Evolutionary conservation across 805 yeast species (phyloP).

Genomic region (Candida multigemmis): DNA sequence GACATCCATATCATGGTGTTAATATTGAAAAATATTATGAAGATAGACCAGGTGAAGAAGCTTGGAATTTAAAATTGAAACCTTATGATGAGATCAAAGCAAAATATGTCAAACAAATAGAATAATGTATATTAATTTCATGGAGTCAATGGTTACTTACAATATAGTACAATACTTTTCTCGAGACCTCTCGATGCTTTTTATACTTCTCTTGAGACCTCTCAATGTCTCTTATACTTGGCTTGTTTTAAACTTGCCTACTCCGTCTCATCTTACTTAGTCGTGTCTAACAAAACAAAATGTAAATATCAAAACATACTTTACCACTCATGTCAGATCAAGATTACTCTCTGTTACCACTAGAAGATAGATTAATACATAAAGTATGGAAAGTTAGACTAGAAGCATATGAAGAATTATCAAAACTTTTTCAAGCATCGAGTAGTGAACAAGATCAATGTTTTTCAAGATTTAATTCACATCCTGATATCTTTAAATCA

Average conservation of each 20-base stretch:
- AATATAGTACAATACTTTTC: too few species aligned
- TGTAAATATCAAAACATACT: conserved; percentile 1
- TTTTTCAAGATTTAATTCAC: conserved; percentile 39
- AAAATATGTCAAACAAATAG: conserved; percentile 17
- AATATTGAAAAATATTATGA: conserved; percentile 54
- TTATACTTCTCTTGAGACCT: too few species aligned
- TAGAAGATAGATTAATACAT: conserved; percentile 58
- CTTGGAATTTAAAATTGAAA: conserved; percentile 45
- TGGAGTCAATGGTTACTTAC: conserved; percentile 1
- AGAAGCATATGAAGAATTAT: conserved; percentile 66
- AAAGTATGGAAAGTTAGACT: conserved; percentile 83
- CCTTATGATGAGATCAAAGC: conserved; percentile 41
- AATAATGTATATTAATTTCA: conserved; percentile 6
- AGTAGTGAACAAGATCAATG: conserved; percentile 48
- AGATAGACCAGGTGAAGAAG: conserved; percentile 49
- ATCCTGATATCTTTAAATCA: conserved; percentile 47
- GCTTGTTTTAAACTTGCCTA: too few species aligned
- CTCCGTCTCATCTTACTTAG: too few species aligned
- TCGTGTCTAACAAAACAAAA: conserved; percentile 1
- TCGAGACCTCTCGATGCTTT: too few species aligned
- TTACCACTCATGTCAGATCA: conserved; percentile 19
- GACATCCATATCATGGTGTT: conserved; percentile 79
- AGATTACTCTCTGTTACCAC: conserved; percentile 55
- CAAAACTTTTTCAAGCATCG: conserved; percentile 41
- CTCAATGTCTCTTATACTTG: too few species aligned